Percentiles rank a stretch among this genome's conserved stretches.
These are phyloP conservation scores for Mrakia frigida DNA, from an alignment of 768 basidiomycete genomes.

Conservation along the genomic window DNA sequence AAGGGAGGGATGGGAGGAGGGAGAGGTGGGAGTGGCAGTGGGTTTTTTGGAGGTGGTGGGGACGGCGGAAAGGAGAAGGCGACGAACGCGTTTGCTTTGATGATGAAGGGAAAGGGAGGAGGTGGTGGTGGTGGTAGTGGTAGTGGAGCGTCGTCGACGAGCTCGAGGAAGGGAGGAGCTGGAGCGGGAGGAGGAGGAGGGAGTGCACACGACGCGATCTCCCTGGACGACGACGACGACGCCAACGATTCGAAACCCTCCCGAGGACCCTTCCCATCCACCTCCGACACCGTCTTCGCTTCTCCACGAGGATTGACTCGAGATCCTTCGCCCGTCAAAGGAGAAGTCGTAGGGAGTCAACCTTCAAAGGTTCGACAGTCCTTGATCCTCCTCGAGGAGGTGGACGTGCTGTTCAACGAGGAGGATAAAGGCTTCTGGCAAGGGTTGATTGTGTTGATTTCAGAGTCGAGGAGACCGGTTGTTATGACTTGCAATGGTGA, in stretches of 20 bases:
- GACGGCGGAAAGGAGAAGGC: not conserved
- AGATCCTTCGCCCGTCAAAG: not conserved
- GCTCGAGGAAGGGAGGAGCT: too few species aligned
- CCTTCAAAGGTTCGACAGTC: conserved; percentile 61
- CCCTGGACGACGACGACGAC: conserved; percentile 5
- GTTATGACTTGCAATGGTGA: conserved; percentile 92
- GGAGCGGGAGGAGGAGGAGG: not conserved
- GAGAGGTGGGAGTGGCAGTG: not conserved
- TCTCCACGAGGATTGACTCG: not conserved
- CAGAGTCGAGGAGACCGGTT: conserved; percentile 76
- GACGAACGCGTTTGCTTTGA: conserved; percentile 7
- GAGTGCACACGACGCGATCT: not conserved
- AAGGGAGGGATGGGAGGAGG: conserved; percentile 31
- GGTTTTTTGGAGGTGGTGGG: not conserved
- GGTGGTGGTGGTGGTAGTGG: not conserved
- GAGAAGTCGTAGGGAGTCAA: not conserved
- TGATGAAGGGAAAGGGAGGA: not conserved
- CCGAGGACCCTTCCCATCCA: not conserved
- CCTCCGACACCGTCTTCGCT: not conserved
- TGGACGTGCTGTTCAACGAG: conserved; percentile 75
- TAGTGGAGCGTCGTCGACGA: not conserved
- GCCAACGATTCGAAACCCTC: not conserved
- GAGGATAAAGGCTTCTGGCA: conserved; percentile 80
- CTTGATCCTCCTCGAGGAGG: conserved; percentile 86
- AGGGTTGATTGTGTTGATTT: conserved; percentile 71